These are phyloP conservation scores for Zasmidium cellare DNA, from an alignment of 2,329 filamentous ascomycete genomes.

Conservation along the genomic window DNA sequence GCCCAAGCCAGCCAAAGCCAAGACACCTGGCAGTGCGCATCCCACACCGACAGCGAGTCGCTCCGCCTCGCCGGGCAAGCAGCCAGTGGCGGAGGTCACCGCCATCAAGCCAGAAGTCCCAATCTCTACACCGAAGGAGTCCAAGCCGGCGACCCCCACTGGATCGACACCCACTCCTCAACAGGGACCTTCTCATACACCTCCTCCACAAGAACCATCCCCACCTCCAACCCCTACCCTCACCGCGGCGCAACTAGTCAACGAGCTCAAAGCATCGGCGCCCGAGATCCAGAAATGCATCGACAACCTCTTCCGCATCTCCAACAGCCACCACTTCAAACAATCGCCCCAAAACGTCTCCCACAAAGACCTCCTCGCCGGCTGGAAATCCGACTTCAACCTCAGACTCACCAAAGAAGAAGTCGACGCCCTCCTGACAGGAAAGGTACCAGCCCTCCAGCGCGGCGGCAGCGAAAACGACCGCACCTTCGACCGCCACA, in stretches of 20 bases:
- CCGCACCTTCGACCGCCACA: conserved; percentile 55
- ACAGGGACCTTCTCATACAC: conserved; percentile 8
- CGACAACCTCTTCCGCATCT: conserved; percentile 35
- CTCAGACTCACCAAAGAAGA: conserved; percentile 41
- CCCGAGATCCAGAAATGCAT: conserved; percentile 35
- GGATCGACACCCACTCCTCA: conserved; percentile 16
- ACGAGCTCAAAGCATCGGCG: conserved; percentile 32
- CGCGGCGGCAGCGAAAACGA: conserved; percentile 42
- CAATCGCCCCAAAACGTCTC: conserved; percentile 26
- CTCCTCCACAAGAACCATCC: conserved; percentile 32
- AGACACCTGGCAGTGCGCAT: conserved; percentile 28
- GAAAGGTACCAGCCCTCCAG: conserved; percentile 52
- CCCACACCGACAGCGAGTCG: conserved; percentile 31
- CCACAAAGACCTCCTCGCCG: conserved; percentile 29
- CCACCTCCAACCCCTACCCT: conserved; percentile 34
- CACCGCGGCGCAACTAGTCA: conserved; percentile 33
- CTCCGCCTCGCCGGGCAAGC: conserved; percentile 27
- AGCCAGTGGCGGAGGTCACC: conserved; percentile 8
- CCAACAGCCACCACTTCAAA: conserved; percentile 31
- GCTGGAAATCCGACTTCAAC: conserved; percentile 33
- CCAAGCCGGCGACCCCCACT: conserved; percentile 22
- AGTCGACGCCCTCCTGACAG: conserved; percentile 51
- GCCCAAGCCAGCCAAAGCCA: conserved; percentile 27
- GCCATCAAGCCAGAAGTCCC: conserved; percentile 5
- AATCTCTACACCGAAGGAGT: conserved; percentile 6